phyloP scores from a whole-genome alignment of 2,329 filamentous ascomycete species.

The Arachnopeziza araneosa region DNA sequence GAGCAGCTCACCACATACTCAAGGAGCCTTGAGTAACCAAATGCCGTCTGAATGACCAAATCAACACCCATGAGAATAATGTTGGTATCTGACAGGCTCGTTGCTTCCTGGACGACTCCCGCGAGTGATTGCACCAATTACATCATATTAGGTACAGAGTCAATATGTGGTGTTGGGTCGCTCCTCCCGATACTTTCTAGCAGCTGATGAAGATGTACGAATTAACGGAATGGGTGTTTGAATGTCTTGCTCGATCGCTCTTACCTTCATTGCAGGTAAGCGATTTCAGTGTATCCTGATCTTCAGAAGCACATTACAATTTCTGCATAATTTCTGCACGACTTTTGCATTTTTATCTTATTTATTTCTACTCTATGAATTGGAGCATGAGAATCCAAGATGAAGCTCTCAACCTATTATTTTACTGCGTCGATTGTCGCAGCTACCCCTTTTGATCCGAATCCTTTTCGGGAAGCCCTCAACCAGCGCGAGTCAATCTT shows the following conservation, averaged over 20 bases:
- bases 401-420: neutral
- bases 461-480: slow-evolving; percentile 1
- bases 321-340: neutral
- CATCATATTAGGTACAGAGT: neutral
- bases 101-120: neutral
- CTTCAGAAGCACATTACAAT: neutral
- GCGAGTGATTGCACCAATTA: neutral
- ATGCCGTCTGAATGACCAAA: neutral
- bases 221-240: too few relatives aligned
- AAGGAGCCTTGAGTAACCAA: neutral
- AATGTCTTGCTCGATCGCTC: too few relatives aligned
- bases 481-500: neutral
- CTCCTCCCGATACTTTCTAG: neutral
- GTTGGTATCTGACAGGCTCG: neutral
- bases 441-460: slow-evolving; percentile 1
- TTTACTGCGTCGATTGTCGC: neutral
- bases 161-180: neutral
- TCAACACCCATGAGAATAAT: neutral
- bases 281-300: neutral
- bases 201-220: neutral
- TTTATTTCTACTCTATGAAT: neutral
- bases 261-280: neutral
- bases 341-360: neutral
- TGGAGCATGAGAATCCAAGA: neutral
- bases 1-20: neutral